Evolutionary conservation across 306 rosid species (phyloP).

Genomic region (Carpinus viminea): DNA sequence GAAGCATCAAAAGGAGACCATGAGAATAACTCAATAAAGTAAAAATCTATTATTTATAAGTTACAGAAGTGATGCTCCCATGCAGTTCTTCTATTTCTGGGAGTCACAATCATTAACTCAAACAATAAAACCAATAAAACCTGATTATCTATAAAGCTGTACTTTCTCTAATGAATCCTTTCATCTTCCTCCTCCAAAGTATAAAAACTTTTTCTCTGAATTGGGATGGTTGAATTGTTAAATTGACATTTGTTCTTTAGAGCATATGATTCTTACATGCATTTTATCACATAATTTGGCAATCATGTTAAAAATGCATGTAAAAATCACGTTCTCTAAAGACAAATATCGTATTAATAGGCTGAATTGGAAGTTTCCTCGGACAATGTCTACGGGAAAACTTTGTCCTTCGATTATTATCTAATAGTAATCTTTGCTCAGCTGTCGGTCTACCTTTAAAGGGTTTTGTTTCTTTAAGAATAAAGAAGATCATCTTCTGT

Average conservation of each 20-base stretch:
- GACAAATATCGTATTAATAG: too few relatives aligned
- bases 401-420: not conserved
- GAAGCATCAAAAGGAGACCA: not conserved
- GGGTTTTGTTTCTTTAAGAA: conserved; percentile 35
- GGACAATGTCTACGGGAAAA: too few relatives aligned
- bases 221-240: too few relatives aligned
- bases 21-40: not conserved
- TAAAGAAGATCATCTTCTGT: conserved; percentile 42
- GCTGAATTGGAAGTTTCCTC: too few relatives aligned
- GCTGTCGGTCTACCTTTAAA: not conserved
- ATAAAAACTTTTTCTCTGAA: too few relatives aligned
- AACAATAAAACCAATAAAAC: not conserved
- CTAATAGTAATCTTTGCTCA: not conserved
- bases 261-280: too few relatives aligned
- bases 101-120: not conserved
- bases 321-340: too few relatives aligned
- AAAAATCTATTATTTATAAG: not conserved
- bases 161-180: not conserved
- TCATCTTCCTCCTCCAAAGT: not conserved
- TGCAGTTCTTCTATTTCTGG: not conserved
- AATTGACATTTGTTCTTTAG: too few relatives aligned
- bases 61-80: conserved; percentile 10
- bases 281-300: too few relatives aligned
- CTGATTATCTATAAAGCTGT: not conserved
- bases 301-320: too few relatives aligned